phyloP scores from a whole-genome alignment of 192 early-diverging fungal genomes.

The Dissophora globulifera region DNA sequence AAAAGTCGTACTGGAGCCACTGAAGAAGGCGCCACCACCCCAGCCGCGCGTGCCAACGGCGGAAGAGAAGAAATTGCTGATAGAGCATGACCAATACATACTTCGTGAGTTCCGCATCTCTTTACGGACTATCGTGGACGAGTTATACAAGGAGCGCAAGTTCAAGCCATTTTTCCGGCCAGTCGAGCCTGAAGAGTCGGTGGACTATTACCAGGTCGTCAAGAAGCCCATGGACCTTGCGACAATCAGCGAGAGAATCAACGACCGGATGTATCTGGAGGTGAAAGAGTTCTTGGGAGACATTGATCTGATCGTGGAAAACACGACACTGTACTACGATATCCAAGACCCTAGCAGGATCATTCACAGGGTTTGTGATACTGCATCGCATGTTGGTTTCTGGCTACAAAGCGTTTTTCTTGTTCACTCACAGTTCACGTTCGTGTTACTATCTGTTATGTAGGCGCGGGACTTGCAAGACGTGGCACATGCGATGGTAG shows the following conservation, averaged over 20 bases:
- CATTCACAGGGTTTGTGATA: slow-evolving; percentile 18
- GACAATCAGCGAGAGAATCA: slow-evolving; percentile 58
- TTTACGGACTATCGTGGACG: slow-evolving; percentile 65
- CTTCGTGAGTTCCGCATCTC: slow-evolving; percentile 64
- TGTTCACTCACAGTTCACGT: background rate
- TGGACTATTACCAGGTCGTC: slow-evolving; percentile 58
- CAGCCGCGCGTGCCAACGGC: slow-evolving; percentile 62
- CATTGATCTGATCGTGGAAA: slow-evolving; percentile 41
- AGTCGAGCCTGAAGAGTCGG: slow-evolving; percentile 56
- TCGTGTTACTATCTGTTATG: background rate
- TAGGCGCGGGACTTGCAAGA: slow-evolving; percentile 49
- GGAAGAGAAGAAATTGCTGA: slow-evolving; percentile 57
- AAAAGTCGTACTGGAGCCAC: slow-evolving; percentile 19
- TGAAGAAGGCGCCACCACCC: slow-evolving; percentile 61
- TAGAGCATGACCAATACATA: slow-evolving; percentile 63
- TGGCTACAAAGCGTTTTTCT: background rate
- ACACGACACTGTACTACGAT: slow-evolving; percentile 30
- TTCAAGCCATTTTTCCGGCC: slow-evolving; percentile 59
- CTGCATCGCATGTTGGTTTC: background rate
- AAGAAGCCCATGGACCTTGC: slow-evolving; percentile 64
- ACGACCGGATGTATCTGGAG: slow-evolving; percentile 40
- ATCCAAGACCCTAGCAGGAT: slow-evolving; percentile 38
- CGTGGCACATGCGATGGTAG: slow-evolving; percentile 33
- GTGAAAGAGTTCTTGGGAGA: slow-evolving; percentile 45
- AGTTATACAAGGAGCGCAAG: slow-evolving; percentile 59